Evolutionary conservation across 805 yeast species (phyloP), one percentile per base, ranked within the genome.

Genomic region (Blastobotrys chiropterorum): DNA sequence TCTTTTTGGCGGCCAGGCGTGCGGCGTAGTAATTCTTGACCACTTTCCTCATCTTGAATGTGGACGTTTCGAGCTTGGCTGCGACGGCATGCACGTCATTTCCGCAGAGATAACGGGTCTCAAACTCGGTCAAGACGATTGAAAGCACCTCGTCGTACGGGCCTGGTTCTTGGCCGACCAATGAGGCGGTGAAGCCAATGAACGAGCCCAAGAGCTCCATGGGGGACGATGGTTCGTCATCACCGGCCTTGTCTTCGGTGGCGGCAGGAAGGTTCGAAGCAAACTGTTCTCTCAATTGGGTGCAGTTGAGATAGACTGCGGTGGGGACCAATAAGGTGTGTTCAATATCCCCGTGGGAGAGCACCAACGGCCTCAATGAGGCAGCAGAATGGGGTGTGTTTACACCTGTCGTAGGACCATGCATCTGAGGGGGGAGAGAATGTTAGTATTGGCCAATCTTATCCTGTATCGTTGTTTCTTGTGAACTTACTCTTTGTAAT

Each of bases 21-120:
- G 86, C 83, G 38, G 69, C 68, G 62, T 84, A 86, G 75, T 94
- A 94, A 71, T 87, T 80, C 63, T 83, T 83, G 64, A 94, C 82
- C 53, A 94, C 78, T 40, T 74, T 73, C 61, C 85, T 86, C 56
- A 83, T 85, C 69, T 92, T 90, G 51, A 71, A 73, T 50, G 79
- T 67, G 43, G 92, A 80, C 41, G 95, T 86, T 59, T 86, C 75
- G 56, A 88, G 75, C 21, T 72, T 70, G 30, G 94, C 84, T 31
- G 96, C 97, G 55, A 90, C 80, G 3, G 94, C 78, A 69, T 94
- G 99, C 61, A 94, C 89, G 65, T 92, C 97, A 56, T 72, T 74
- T 44, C 85, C 86, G 59, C 76, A 77, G 58, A 90, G 74, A 72
- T 82, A 90, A 59, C 87, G 77, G 51, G 85, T 75, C 71, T 90